These are phyloP conservation scores for Colletotrichum sansevieriae DNA, from an alignment of 2,329 filamentous ascomycete species.

Conservation along the genomic window DNA sequence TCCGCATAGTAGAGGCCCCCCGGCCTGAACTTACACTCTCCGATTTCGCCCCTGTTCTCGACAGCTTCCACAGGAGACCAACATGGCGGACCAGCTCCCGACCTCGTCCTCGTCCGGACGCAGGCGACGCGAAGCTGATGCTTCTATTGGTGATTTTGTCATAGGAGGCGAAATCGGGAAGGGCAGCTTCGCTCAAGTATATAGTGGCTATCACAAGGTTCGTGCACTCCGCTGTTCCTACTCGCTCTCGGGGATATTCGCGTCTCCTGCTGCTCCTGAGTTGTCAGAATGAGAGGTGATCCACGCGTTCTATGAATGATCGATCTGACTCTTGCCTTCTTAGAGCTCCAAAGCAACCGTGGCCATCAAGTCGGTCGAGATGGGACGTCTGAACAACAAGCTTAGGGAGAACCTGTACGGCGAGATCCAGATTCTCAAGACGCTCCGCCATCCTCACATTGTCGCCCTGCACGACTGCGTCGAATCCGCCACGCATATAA, in stretches of 20 bases:
- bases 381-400: constrained; percentile 92
- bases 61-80: constrained; percentile 50
- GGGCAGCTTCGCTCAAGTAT: constrained; percentile 97
- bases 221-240: constrained; percentile 49
- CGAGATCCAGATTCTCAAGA: constrained; percentile 96
- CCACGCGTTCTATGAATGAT: constrained; percentile 2
- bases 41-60: constrained; percentile 51
- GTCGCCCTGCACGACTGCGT: constrained; percentile 95
- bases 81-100: constrained; percentile 57
- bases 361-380: constrained; percentile 96
- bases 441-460: constrained; percentile 94
- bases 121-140: constrained; percentile 46
- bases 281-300: neutral
- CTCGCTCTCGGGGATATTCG: too few relatives aligned
- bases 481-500: constrained; percentile 88
- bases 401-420: constrained; percentile 95
- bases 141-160: constrained; percentile 78
- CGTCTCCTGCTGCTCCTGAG: neutral
- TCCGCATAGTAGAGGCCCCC: constrained; percentile 47
- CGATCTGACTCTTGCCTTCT: constrained; percentile 25
- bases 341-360: constrained; percentile 86
- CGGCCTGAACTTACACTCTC: constrained; percentile 27
- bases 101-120: constrained; percentile 52
- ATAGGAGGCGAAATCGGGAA: constrained; percentile 93
- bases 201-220: constrained; percentile 87